Conservation (phyloP, 495 filamentous ascomycete genomes). For the Hypomontagnella submonticulosa region DNA sequence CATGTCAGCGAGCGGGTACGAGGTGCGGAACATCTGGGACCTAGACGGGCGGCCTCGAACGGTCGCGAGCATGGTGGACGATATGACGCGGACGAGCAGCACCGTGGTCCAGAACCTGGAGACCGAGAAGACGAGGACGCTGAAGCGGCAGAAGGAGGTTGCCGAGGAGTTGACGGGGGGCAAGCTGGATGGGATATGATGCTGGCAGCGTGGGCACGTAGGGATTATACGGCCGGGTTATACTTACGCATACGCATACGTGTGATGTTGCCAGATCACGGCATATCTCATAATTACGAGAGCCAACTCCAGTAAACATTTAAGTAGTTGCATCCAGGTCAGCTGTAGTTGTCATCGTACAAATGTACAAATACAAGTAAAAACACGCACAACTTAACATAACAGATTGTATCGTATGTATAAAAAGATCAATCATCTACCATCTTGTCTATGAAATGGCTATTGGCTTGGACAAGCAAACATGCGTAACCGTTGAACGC, state of each 20-base stretch:
- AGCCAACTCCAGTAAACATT: background rate
- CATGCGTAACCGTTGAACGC: slow-evolving; percentile 31
- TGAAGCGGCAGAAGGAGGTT: slow-evolving; percentile 54
- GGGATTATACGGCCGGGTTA: background rate
- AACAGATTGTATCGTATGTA: slow-evolving; percentile 48
- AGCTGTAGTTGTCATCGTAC: slow-evolving; percentile 2
- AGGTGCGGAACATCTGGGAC: slow-evolving; percentile 57
- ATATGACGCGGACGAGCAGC: slow-evolving; percentile 38
- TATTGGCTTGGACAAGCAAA: slow-evolving; percentile 24
- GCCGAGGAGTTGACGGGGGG: slow-evolving; percentile 63
- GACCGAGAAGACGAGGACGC: slow-evolving; percentile 40
- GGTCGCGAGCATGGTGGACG: slow-evolving; percentile 45
- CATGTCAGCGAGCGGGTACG: slow-evolving; percentile 16
- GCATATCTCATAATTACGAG: background rate
- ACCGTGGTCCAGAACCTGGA: slow-evolving; percentile 29
- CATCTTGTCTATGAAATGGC: slow-evolving; percentile 30
- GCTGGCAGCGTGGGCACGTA: background rate
- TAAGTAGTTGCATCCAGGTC: background rate
- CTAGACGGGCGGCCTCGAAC: slow-evolving; percentile 44
- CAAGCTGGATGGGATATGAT: slow-evolving; percentile 49
- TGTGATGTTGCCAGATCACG: slow-evolving; percentile 4
- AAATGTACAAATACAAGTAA: slow-evolving; percentile 3
- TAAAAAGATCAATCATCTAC: slow-evolving; percentile 38
- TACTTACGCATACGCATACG: background rate
- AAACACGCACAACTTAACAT: no score